Percentiles rank a stretch among this genome's conserved stretches.
Conservation (phyloP, 1,284 basidiomycete species). For the Mycosarcoma mackinlayi region DNA sequence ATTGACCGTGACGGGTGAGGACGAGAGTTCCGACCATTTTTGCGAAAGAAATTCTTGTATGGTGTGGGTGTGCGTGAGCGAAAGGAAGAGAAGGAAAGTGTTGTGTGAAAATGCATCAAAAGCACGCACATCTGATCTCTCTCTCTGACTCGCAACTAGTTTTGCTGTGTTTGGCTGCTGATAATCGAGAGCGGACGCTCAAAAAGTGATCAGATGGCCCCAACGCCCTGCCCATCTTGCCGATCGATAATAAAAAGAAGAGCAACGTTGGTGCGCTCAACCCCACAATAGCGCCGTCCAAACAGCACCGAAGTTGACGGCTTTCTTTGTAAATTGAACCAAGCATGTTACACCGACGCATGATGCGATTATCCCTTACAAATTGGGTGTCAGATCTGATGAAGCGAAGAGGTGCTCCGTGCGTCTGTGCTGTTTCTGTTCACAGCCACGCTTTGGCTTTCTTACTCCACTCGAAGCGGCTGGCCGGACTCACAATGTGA, state of each 20-base stretch:
- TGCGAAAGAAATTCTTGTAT: background rate
- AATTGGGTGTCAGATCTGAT: too few species aligned
- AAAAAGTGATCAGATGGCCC: background rate
- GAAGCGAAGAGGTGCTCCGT: constrained; percentile 6
- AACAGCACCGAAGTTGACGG: background rate
- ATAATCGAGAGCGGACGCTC: background rate
- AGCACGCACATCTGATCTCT: too few species aligned
- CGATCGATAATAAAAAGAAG: constrained; percentile 1
- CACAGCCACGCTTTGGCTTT: constrained; percentile 44
- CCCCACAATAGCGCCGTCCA: too few species aligned
- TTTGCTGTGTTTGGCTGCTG: too few species aligned
- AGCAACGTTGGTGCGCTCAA: too few species aligned
- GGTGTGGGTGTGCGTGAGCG: background rate
- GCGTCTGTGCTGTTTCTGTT: constrained; percentile 2
- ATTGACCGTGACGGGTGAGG: constrained; percentile 68
- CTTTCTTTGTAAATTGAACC: background rate
- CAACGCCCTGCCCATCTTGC: constrained; percentile 1
- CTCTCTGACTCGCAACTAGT: too few species aligned
- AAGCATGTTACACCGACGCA: background rate
- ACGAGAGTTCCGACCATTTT: constrained; percentile 65
- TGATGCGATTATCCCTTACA: background rate
- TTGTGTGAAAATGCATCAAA: background rate
- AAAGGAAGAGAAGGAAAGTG: background rate
- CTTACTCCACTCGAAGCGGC: constrained; percentile 7
- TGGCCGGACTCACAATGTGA: too few species aligned